Evolutionary conservation across 75 land plant species (phyloP).

Genomic region (Ceratopteris richardii): DNA sequence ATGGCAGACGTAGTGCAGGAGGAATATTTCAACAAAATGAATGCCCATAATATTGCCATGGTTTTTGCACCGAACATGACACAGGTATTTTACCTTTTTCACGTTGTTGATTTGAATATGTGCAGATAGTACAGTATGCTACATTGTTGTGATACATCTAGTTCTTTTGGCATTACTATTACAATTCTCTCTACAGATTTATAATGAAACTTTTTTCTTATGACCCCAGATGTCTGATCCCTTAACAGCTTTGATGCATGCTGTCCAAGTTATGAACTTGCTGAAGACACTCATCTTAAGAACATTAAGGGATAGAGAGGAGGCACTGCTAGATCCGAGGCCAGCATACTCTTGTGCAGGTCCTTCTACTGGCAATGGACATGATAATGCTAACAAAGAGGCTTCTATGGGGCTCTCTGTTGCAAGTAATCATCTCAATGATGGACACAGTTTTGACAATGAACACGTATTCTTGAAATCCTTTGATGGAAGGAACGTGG

Average conservation of each 20-base stretch:
- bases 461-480: not conserved
- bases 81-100: too few species aligned
- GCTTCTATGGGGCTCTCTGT: not conserved
- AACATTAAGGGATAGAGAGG: constrained; percentile 53
- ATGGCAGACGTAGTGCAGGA: constrained; percentile 91
- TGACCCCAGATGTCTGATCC: constrained; percentile 78
- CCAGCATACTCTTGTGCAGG: constrained; percentile 19
- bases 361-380: constrained; percentile 14
- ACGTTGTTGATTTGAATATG: too few species aligned
- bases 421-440: not conserved
- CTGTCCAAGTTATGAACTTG: constrained; percentile 87
- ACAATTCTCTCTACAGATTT: too few species aligned
- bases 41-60: constrained; percentile 90
- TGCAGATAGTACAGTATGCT: too few species aligned
- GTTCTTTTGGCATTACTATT: too few species aligned
- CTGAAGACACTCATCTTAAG: constrained; percentile 58
- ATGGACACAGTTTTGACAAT: not conserved
- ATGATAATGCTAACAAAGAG: constrained; percentile 3
- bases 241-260: constrained; percentile 79
- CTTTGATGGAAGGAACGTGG: not conserved
- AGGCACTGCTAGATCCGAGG: constrained; percentile 26
- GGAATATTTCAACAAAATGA: constrained; percentile 77
- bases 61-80: constrained; percentile 99
- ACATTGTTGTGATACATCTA: too few species aligned
- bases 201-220: too few species aligned